Conservation (phyloP, 306 rosid species). For the Vachellia collinsii region DNA sequence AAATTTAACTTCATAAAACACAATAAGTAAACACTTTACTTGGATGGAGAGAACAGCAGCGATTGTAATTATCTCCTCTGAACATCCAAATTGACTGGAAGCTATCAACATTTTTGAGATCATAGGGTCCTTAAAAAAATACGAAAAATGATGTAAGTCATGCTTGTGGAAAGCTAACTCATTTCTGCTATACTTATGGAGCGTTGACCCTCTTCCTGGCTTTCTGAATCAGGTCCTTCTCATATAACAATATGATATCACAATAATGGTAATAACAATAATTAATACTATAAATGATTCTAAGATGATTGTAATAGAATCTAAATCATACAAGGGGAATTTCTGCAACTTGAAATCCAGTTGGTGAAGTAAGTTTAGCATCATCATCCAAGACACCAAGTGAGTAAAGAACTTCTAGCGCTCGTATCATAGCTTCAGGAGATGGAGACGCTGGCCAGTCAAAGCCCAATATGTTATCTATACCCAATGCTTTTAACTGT, state of each 20-base stretch:
- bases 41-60: slow-evolving; percentile 91
- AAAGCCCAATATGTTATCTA: slow-evolving; percentile 93
- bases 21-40: slow-evolving; percentile 50
- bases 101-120: slow-evolving; percentile 91
- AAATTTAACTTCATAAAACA: slow-evolving; percentile 19
- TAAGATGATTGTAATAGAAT: slow-evolving; percentile 31
- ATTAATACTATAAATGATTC: slow-evolving; percentile 17
- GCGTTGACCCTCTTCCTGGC: slow-evolving; percentile 5
- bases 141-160: slow-evolving; percentile 16
- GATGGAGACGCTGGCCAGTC: slow-evolving; percentile 99
- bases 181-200: slow-evolving; percentile 17
- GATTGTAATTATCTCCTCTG: slow-evolving; percentile 88
- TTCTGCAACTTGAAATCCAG: slow-evolving; percentile 97
- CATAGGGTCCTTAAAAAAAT: slow-evolving; percentile 79
- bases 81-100: slow-evolving; percentile 80
- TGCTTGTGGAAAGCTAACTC: slow-evolving; percentile 26
- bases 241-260: background rate
- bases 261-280: background rate
- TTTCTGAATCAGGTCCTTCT: slow-evolving; percentile 20
- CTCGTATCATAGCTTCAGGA: slow-evolving; percentile 93
- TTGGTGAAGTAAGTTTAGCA: slow-evolving; percentile 92
- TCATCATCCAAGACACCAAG: slow-evolving; percentile 88
- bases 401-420: slow-evolving; percentile 90
- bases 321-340: slow-evolving; percentile 77
- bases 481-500: slow-evolving; percentile 91